Conservation (phyloP, 129 eudicot species). For the Artemisia tridentata region DNA sequence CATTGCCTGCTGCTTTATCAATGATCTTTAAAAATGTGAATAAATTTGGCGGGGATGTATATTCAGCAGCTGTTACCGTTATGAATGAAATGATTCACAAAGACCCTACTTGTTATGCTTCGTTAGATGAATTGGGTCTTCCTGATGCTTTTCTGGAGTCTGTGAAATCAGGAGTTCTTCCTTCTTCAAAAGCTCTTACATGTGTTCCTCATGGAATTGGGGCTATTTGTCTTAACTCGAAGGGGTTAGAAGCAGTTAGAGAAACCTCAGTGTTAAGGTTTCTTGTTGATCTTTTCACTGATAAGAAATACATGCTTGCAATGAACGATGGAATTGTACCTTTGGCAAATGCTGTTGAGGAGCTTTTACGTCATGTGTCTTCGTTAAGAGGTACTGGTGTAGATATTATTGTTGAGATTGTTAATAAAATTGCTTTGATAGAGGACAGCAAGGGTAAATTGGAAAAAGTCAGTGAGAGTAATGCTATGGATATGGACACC, state of each 20-base stretch:
- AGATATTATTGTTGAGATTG: slow-evolving; percentile 74
- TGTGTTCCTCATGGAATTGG: slow-evolving; percentile 94
- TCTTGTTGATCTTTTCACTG: slow-evolving; percentile 71
- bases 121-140: slow-evolving; percentile 85
- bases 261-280: slow-evolving; percentile 71
- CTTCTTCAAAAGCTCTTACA: slow-evolving; percentile 84
- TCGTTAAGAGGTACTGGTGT: slow-evolving; percentile 78
- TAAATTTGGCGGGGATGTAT: slow-evolving; percentile 89
- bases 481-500: slow-evolving; percentile 72
- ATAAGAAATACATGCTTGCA: slow-evolving; percentile 68
- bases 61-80: slow-evolving; percentile 85
- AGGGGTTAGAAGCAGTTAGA: slow-evolving; percentile 86
- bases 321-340: slow-evolving; percentile 91
- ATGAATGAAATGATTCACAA: slow-evolving; percentile 98
- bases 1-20: slow-evolving; percentile 67
- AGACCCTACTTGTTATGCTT: slow-evolving; percentile 87
- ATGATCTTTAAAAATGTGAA: slow-evolving; percentile 66
- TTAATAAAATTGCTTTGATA: slow-evolving; percentile 54
- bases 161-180: slow-evolving; percentile 64
- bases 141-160: slow-evolving; percentile 80
- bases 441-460: slow-evolving; percentile 48
- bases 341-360: slow-evolving; percentile 93
- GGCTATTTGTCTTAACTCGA: slow-evolving; percentile 88
- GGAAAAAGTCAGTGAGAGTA: slow-evolving; percentile 50
- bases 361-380: slow-evolving; percentile 90